Conservation (phyloP, 148 eudicot genomes). For the Suaeda aralocaspica region DNA sequence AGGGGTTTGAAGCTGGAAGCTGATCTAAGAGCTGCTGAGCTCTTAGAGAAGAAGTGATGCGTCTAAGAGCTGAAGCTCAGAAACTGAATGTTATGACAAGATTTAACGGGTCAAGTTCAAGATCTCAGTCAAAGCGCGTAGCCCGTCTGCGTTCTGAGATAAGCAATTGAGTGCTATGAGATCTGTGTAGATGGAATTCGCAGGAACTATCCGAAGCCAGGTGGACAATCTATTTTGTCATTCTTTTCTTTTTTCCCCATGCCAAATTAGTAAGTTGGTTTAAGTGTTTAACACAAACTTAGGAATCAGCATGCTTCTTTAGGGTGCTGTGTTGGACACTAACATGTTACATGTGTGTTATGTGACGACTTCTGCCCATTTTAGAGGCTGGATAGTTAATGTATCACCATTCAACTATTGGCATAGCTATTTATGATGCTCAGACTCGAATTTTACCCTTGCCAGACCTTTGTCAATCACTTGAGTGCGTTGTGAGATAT, state of each 20-base stretch:
- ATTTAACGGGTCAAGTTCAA: conserved; percentile 63
- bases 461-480: background rate
- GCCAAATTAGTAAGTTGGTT: background rate
- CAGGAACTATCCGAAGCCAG: conserved; percentile 73
- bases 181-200: conserved; percentile 58
- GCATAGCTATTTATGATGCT: background rate
- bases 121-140: conserved; percentile 53
- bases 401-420: background rate
- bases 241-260: conserved; percentile 6
- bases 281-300: background rate
- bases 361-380: background rate
- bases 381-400: too few species aligned
- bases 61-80: conserved; percentile 62
- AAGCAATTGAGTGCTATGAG: conserved; percentile 54
- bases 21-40: conserved; percentile 63
- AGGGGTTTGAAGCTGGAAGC: conserved; percentile 69
- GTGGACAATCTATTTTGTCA: conserved; percentile 35
- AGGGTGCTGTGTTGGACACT: background rate
- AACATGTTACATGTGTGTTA: background rate
- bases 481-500: too few species aligned
- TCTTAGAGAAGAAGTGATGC: conserved; percentile 58
- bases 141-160: conserved; percentile 51
- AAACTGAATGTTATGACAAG: conserved; percentile 50
- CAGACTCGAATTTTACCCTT: background rate
- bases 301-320: background rate